Conservation (phyloP, 192 early-diverging fungal genomes). For the Coemansia sp. region DNA sequence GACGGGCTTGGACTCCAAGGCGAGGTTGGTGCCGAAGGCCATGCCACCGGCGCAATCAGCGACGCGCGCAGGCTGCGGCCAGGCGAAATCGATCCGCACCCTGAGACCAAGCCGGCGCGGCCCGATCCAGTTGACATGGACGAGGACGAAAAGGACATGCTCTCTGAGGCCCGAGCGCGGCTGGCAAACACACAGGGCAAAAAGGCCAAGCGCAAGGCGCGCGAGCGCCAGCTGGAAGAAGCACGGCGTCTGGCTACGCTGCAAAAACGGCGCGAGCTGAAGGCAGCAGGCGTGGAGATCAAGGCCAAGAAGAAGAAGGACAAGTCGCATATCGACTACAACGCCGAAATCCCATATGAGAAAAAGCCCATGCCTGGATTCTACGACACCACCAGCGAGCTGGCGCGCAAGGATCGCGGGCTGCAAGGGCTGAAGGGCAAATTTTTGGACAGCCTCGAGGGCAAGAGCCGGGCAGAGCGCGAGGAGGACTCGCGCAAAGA, state of each 20-base stretch:
- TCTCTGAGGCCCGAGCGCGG: slow-evolving; percentile 94
- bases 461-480: slow-evolving; percentile 74
- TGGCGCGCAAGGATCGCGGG: slow-evolving; percentile 55
- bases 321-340: slow-evolving; percentile 79
- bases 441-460: slow-evolving; percentile 75
- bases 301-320: slow-evolving; percentile 66
- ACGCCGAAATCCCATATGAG: slow-evolving; percentile 94
- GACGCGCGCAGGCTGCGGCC: slow-evolving; percentile 81
- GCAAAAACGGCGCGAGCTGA: slow-evolving; percentile 94
- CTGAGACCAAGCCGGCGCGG: slow-evolving; percentile 92
- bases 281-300: slow-evolving; percentile 92
- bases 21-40: slow-evolving; percentile 48
- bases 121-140: slow-evolving; percentile 99
- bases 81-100: slow-evolving; percentile 96
- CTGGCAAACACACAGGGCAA: slow-evolving; percentile 99
- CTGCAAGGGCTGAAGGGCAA: slow-evolving; percentile 65
- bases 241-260: slow-evolving; percentile 81
- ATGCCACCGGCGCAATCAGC: slow-evolving; percentile 10
- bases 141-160: slow-evolving; percentile 99
- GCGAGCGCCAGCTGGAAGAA: slow-evolving; percentile 96
- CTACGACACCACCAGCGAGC: slow-evolving; percentile 87
- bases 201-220: slow-evolving; percentile 97
- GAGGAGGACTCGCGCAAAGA: slow-evolving; percentile 79
- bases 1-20: slow-evolving; percentile 59
- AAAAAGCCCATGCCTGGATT: slow-evolving; percentile 84